Base-by-base conservation (phyloP, 2,329 filamentous ascomycete genomes). In the Tolypocladium tundrense region DNA sequence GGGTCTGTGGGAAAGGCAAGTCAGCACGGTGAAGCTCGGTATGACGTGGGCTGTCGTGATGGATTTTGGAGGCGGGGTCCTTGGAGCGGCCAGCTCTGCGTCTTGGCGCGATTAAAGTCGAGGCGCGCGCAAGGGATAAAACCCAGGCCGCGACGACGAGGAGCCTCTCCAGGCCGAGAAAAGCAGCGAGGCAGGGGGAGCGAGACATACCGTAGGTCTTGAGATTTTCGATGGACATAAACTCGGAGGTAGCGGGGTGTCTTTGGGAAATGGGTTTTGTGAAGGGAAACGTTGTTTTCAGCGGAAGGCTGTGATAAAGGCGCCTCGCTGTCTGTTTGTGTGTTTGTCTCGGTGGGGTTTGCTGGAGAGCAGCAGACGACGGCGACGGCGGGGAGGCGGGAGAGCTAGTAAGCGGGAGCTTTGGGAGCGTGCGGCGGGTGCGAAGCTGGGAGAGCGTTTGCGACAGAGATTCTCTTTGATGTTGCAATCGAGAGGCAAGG, bases 151-250 rank as follows among this genome's bases (percentile, higher is more conserved):
- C 53, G 41, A n/a, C 19, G 43, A 50, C 19, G 27, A 39, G 37
- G 1, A 50, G 27, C 24, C 45, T 31, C 27, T 11, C 14, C 24
- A 10, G 8, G n/a, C 19, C 21, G 33, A 31, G 21, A 21, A 33
- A 31, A 31, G 39, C 24, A 45, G 39, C 27, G 31, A n/a, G 4
- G 33, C 11, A 9, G 6, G 39, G 35, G 27, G 19, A 31, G 27
- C 21, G 13, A 33, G 33, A 21, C 89, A 74, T 80, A 94, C 90
- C 90, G 87, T 91, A 91, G 83, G 88, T 87, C 86, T 94, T 94
- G 80, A 95, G 88, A 85, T 95, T 95, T 91, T 94, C 89, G 89
- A 94, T 94, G 86, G 90, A 94, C 90, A 94, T 94, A 92, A 91
- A 92, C 88, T 88, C 87, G 86, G 81, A 84, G 85, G 86, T 83